Base-by-base conservation (phyloP, 768 basidiomycete genomes). In the Asterophora parasitica region DNA sequence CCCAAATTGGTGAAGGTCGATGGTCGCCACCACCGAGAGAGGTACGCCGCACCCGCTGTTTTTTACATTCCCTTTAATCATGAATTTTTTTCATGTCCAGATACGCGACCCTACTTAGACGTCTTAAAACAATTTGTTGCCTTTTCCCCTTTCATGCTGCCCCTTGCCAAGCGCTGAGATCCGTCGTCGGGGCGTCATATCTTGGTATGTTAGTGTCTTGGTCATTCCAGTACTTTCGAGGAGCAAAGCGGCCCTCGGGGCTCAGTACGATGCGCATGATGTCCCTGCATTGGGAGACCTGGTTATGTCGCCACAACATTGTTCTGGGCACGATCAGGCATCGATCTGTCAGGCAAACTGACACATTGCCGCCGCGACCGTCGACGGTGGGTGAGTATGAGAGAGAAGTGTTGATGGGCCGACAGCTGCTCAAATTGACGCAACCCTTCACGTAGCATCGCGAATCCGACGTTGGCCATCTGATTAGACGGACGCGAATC, bases 181-280 rank as follows among this genome's bases (percentile, higher is more conserved):
- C 13, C 8, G 31, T n/a, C 23, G 23, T 13, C 13, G 34, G 15
- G 13, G 23, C 35, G 20, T 37, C 27, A 36, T 48, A 35, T 40
- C 33, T 35, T 34, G 32, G 35, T 34, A n/a, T 48, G 32, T 33
- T 3, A 23, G 23, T 6, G 3, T 6, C 23, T 23, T 23, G 23
- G 23, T 11, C 23, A 13, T 26, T 9, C 28, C 19, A 27, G 16
- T 20, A 46, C 30, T 19, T 30, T 28, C 53, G 54, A 57, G 53
- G 51, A 53, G 42, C 50, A 44, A 45, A 49, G 66, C 55, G 64
- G 64, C 57, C 51, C 48, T 42, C 58, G 55, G 58, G 51, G 54
- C 56, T 57, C 53, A 48, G 53, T 49, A 45, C 46, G 26, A 50
- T 47, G 39, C 42, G 45, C 39, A 34, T 50, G 51, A 52, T 52